A percentile compares a stretch with the other conserved stretches of the same genome.
phyloP scores from a whole-genome alignment of 306 rosid genomes.

The apple (Malus domestica) region DNA sequence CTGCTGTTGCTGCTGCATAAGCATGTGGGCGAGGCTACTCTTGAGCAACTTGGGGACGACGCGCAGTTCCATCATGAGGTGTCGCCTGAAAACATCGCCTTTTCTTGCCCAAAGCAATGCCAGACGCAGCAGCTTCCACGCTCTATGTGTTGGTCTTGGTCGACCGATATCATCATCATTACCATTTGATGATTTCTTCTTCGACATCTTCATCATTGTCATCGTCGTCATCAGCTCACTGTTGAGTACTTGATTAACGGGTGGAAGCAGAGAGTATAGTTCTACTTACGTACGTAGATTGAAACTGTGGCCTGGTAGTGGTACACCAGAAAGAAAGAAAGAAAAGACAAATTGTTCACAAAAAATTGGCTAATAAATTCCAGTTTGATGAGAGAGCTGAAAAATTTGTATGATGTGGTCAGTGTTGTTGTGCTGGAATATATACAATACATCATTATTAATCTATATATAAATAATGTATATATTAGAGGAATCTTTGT shows the following conservation, averaged over 20 bases:
- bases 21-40: conserved; percentile 20
- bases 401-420: background rate
- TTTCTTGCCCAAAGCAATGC: conserved; percentile 76
- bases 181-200: conserved; percentile 18
- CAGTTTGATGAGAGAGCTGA: background rate
- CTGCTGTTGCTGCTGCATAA: background rate
- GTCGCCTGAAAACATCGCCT: conserved; percentile 59
- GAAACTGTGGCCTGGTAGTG: background rate
- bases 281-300: background rate
- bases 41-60: conserved; percentile 51
- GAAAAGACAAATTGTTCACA: background rate
- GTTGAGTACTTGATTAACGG: background rate
- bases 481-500: background rate
- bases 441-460: background rate
- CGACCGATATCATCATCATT: conserved; percentile 6
- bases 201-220: conserved; percentile 26
- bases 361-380: background rate
- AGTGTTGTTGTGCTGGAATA: background rate
- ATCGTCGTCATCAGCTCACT: background rate
- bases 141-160: conserved; percentile 16
- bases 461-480: no score
- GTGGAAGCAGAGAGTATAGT: background rate
- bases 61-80: conserved; percentile 49
- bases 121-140: conserved; percentile 63
- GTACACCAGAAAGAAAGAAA: background rate